Evolutionary conservation across 2,329 filamentous ascomycete genomes (phyloP).

Genomic region (Aspergillaceae sp.): DNA sequence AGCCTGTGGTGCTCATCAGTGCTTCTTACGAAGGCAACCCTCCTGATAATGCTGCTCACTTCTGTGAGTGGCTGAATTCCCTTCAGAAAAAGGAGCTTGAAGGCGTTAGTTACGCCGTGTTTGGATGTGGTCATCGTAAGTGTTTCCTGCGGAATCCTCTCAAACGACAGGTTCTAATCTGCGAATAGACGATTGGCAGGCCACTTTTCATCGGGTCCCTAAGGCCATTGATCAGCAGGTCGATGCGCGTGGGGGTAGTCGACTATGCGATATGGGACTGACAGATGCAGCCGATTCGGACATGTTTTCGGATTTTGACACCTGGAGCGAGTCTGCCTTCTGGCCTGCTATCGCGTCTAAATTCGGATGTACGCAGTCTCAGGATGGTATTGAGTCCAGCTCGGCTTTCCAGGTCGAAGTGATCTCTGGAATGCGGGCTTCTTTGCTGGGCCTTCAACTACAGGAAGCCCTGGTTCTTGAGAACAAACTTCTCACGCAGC

Average conservation of each 20-base stretch:
- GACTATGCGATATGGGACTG: conserved; percentile 44
- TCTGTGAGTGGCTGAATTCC: conserved; percentile 57
- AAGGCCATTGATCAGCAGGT: conserved; percentile 52
- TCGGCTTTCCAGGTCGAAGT: conserved; percentile 40
- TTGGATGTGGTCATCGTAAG: conserved; percentile 54
- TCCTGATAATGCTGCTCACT: conserved; percentile 61
- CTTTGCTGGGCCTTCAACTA: conserved; percentile 55
- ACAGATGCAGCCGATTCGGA: conserved; percentile 56
- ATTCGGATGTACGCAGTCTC: conserved; percentile 18
- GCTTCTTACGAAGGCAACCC: conserved; percentile 68
- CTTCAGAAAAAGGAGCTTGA: conserved; percentile 45
- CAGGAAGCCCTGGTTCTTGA: conserved; percentile 52
- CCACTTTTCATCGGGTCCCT: conserved; percentile 60
- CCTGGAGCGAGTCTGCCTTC: conserved; percentile 54
- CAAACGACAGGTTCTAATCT: conserved; percentile 8
- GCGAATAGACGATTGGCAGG: conserved; percentile 37
- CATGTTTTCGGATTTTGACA: conserved; percentile 60
- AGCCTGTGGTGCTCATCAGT: conserved; percentile 58
- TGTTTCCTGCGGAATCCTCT: background rate
- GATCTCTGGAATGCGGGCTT: conserved; percentile 45
- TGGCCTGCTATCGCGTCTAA: conserved; percentile 44
- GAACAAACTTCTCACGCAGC: conserved; percentile 44
- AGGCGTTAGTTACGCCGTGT: conserved; percentile 57
- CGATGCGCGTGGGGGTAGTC: conserved; percentile 41
- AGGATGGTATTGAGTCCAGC: conserved; percentile 26